These are phyloP conservation scores for Didymella keratinophila DNA, from an alignment of 2,329 filamentous ascomycete species.

Conservation along the genomic window DNA sequence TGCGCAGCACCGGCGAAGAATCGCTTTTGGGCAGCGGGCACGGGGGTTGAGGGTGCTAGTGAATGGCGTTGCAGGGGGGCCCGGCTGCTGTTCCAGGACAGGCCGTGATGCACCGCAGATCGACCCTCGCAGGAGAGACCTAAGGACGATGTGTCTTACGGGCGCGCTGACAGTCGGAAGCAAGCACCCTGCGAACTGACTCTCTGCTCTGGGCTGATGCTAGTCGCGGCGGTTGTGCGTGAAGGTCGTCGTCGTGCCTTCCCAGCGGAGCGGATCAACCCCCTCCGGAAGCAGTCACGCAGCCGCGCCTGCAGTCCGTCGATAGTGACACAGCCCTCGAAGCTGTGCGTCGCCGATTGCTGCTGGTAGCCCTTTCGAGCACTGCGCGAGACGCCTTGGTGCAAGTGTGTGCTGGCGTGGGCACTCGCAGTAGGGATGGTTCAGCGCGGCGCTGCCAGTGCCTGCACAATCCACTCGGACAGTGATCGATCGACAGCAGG, in stretches of 20 bases:
- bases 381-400: slow-evolving; percentile 16
- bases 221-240: background rate
- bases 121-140: slow-evolving; percentile 41
- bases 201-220: background rate
- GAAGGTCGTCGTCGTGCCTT: slow-evolving; percentile 13
- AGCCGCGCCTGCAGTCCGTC: slow-evolving; percentile 24
- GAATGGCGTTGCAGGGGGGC: slow-evolving; percentile 34
- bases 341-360: slow-evolving; percentile 19
- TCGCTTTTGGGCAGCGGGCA: slow-evolving; percentile 51
- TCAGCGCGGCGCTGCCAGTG: slow-evolving; percentile 19
- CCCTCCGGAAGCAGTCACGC: slow-evolving; percentile 24
- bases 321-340: slow-evolving; percentile 18
- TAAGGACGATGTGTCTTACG: slow-evolving; percentile 27
- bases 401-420: slow-evolving; percentile 13
- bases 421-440: slow-evolving; percentile 26
- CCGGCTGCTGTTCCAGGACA: slow-evolving; percentile 45
- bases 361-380: slow-evolving; percentile 26
- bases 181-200: slow-evolving; percentile 23
- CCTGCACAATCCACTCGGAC: slow-evolving; percentile 27
- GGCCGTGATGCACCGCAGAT: slow-evolving; percentile 53
- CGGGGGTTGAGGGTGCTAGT: slow-evolving; percentile 25
- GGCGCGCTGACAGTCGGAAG: slow-evolving; percentile 33
- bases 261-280: slow-evolving; percentile 33
- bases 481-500: slow-evolving; percentile 42
- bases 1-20: slow-evolving; percentile 49